Base-by-base conservation (phyloP, 2,329 filamentous ascomycete species). In the Hymenoscyphus occultus region DNA sequence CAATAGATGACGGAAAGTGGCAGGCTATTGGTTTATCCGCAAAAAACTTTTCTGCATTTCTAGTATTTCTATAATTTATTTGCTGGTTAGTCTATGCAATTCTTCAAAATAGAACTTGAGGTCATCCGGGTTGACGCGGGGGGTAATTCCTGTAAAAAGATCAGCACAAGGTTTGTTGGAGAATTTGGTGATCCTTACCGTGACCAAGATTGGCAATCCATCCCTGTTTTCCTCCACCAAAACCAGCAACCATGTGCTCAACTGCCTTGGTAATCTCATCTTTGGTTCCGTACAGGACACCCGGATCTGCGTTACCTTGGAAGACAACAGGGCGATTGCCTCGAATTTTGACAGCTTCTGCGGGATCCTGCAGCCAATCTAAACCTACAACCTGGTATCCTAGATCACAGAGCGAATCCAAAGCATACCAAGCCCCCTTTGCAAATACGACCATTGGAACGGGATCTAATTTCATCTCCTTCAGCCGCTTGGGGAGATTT, bases 381-480 rank as follows among this genome's bases (percentile, higher is more conserved):
- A 99, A 82, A 5, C 95, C 92, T 64, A 99, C 90, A 45, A 97
- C 92, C 74, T 98, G 86, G 81, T 98, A 99, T 51, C 93, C 93
- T 16, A 93, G 86, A 74, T 93, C 82, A 80, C 93, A 97, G 22
- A 95, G 85, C 39, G 91, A 88, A 71, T 97, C 91, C 59, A 99
- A 83, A 3, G 93, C 92, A 78, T 96, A 95, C 91, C 95, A 98
- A 12, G 95, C 94, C 12, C 95, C 95, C 81, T 99, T 99, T 42
- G 95, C 93, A 77, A 99, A 99, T 31, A 98, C 93, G 5, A 93
- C 96, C 93, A 98, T 97, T 2, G 95, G 95, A 2, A 99, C 94
- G 12, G 81, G 83, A 65, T 93, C 90, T 61, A 94, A 79, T 0
- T 88, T 88, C 75, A 96, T 83, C 75, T 91, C 90, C 71, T 85